Conservation (phyloP, 2,329 filamentous ascomycete genomes). For the Diaporthe destruens region DNA sequence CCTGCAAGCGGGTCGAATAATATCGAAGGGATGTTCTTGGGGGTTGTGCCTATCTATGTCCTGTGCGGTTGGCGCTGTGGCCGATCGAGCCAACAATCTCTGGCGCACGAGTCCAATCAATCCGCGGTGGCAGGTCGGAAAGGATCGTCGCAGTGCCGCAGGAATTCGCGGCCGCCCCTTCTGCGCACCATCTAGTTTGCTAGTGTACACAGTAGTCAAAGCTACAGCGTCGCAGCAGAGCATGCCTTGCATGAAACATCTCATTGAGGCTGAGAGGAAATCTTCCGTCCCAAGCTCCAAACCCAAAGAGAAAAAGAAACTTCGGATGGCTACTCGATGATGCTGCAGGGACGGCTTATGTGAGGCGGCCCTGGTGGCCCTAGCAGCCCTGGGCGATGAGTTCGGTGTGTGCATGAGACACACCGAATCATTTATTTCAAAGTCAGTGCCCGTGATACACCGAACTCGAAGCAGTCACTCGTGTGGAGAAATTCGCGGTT, state of each 20-base stretch:
- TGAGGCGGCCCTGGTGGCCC: neutral
- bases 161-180: neutral
- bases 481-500: neutral
- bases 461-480: constrained; percentile 9
- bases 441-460: neutral
- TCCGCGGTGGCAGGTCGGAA: neutral
- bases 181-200: too few species aligned
- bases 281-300: constrained; percentile 30
- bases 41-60: neutral
- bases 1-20: constrained; percentile 9
- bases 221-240: constrained; percentile 23
- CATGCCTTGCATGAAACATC: constrained; percentile 31
- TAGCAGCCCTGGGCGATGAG: too few species aligned
- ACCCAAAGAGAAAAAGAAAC: neutral
- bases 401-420: neutral
- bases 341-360: neutral
- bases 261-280: constrained; percentile 26
- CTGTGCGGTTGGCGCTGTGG: constrained; percentile 29
- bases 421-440: neutral
- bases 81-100: constrained; percentile 31
- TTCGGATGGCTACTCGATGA: neutral
- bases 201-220: too few species aligned
- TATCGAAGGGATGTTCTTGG: neutral
- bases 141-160: constrained; percentile 4
- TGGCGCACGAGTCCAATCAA: neutral